Conservation (phyloP, 176 grass and related monocot species). For the Urochloa ruziziensis region DNA sequence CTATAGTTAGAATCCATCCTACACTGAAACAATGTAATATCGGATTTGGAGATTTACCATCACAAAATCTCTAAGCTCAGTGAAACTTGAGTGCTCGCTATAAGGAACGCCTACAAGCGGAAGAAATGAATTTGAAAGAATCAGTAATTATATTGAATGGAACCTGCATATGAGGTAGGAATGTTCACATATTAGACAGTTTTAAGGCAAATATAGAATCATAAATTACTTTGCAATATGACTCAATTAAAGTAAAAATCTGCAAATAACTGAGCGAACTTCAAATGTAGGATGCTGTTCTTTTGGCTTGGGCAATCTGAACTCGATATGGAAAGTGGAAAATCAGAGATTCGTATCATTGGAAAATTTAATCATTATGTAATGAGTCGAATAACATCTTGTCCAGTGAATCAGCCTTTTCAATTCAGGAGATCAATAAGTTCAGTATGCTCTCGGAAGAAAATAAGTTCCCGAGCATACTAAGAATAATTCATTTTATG, state of each 20-base stretch:
- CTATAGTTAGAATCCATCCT: constrained; percentile 24
- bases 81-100: constrained; percentile 81
- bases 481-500: not conserved
- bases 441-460: not conserved
- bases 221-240: not conserved
- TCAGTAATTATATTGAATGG: not conserved
- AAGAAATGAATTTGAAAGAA: constrained; percentile 30
- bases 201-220: not conserved
- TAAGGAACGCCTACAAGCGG: constrained; percentile 73
- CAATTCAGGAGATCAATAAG: constrained; percentile 8
- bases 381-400: not conserved
- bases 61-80: constrained; percentile 67
- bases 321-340: not conserved
- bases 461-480: not conserved
- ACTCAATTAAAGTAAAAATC: not conserved
- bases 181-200: constrained; percentile 4
- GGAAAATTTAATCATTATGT: not conserved
- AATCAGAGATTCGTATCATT: not conserved
- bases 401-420: not conserved
- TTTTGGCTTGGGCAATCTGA: not conserved
- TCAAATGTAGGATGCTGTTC: not conserved
- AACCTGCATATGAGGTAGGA: not conserved
- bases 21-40: not conserved
- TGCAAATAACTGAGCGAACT: not conserved
- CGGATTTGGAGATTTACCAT: constrained; percentile 42